phyloP scores from a whole-genome alignment of 2,329 filamentous ascomycete species.

The Ambrosiella beaveri region DNA sequence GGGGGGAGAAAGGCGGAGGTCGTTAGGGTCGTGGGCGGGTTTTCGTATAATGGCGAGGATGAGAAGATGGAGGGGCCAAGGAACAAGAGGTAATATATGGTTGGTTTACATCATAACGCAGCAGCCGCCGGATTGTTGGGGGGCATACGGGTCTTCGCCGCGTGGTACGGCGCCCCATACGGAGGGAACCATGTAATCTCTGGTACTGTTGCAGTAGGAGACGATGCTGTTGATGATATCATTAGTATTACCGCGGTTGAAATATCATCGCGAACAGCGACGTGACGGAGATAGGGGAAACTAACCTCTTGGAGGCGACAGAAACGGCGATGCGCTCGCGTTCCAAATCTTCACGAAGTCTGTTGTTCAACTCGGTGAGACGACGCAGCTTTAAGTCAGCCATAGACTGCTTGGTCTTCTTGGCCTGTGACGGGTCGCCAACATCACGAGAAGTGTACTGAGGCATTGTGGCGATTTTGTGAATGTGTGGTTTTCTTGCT shows the following conservation, averaged over 20 bases:
- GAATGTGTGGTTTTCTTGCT: neutral
- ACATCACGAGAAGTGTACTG: slow-evolving; percentile 51
- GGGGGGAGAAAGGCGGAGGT: too few species aligned
- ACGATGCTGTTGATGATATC: slow-evolving; percentile 53
- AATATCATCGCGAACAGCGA: neutral
- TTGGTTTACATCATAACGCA: slow-evolving; percentile 72
- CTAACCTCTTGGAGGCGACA: slow-evolving; percentile 74
- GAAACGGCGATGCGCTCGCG: slow-evolving; percentile 90
- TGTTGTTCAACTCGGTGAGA: slow-evolving; percentile 90
- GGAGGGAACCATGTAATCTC: slow-evolving; percentile 97
- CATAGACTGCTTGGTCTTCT: slow-evolving; percentile 98
- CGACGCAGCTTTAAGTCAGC: slow-evolving; percentile 93
- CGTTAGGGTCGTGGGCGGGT: too few species aligned
- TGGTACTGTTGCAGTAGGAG: slow-evolving; percentile 92
- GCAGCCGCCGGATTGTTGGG: slow-evolving; percentile 82
- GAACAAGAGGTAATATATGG: neutral
- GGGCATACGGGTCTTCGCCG: slow-evolving; percentile 95
- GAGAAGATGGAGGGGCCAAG: too few species aligned
- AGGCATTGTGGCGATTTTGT: slow-evolving; percentile 32
- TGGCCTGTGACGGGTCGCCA: slow-evolving; percentile 49
- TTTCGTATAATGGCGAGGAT: too few species aligned
- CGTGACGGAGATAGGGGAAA: slow-evolving; percentile 8
- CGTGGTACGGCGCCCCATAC: slow-evolving; percentile 91
- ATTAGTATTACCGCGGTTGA: neutral
- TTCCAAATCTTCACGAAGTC: slow-evolving; percentile 88